These are phyloP conservation scores for Amphichorda felina DNA, from an alignment of 2,329 filamentous ascomycete species.

Conservation along the genomic window DNA sequence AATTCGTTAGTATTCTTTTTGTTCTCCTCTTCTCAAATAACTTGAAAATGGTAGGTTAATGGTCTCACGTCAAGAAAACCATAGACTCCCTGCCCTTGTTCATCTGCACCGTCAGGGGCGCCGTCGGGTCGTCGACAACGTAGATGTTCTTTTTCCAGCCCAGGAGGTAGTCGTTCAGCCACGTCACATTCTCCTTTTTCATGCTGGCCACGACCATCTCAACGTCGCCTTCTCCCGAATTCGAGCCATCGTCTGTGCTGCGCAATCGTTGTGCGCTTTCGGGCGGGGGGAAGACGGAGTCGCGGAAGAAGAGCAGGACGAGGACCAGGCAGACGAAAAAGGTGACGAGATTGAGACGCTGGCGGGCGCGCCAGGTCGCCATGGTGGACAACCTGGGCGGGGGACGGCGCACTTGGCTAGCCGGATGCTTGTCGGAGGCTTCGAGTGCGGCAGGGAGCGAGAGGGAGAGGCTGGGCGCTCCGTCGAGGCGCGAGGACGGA, in stretches of 20 bases:
- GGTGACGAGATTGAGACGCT: constrained; percentile 11
- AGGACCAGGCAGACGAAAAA: constrained; percentile 7
- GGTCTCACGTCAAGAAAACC: constrained; percentile 33
- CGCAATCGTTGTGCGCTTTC: no score
- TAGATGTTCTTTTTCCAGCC: constrained; percentile 42
- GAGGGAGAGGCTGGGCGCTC: no score
- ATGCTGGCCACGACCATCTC: constrained; percentile 21
- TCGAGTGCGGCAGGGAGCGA: no score
- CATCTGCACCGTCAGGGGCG: constrained; percentile 31
- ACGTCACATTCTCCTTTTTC: constrained; percentile 21
- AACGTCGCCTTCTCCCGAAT: constrained; percentile 9
- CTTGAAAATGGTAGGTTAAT: neutral
- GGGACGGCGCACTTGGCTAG: no score
- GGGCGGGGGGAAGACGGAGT: constrained; percentile 1
- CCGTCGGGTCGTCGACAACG: constrained; percentile 35
- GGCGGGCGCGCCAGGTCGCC: constrained; percentile 6
- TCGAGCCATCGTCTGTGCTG: no score
- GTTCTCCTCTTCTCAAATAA: neutral
- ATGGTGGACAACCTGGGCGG: neutral
- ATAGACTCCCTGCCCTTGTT: constrained; percentile 42
- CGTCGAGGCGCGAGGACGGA: no score
- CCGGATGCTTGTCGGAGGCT: neutral
- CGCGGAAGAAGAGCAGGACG: constrained; percentile 13
- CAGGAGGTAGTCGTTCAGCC: constrained; percentile 27
- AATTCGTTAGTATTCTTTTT: no score